These are phyloP conservation scores for Gloeopeniophorella convolvens DNA, from an alignment of 768 basidiomycete species.

Conservation along the genomic window DNA sequence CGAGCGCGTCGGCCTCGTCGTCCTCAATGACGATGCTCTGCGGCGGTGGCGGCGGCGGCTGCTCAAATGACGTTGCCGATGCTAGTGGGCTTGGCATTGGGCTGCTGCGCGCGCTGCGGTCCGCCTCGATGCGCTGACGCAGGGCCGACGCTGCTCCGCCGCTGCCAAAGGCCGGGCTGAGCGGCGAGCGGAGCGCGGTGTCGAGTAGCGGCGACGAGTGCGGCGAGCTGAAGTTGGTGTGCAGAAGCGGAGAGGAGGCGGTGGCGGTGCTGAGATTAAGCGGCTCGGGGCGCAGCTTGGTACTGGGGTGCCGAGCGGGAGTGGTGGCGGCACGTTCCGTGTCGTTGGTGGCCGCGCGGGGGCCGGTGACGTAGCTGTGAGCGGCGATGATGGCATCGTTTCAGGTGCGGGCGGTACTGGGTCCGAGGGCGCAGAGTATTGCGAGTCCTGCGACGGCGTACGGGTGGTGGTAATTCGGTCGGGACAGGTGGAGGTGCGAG, in stretches of 20 bases:
- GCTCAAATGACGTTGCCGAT: background rate
- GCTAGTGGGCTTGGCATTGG: background rate
- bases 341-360: background rate
- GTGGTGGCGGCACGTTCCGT: constrained; percentile 3
- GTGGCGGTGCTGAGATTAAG: constrained; percentile 18
- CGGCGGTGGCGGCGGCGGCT: background rate
- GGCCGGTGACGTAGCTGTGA: background rate
- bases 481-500: constrained; percentile 28
- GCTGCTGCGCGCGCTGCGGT: background rate
- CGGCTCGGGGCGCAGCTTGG: constrained; percentile 27
- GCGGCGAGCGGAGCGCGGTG: constrained; percentile 9
- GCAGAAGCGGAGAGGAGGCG: constrained; percentile 30
- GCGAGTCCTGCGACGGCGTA: constrained; percentile 14
- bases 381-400: background rate
- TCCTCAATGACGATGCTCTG: constrained; percentile 4
- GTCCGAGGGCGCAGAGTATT: background rate
- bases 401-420: background rate
- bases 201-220: constrained; percentile 24
- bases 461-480: constrained; percentile 16
- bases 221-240: constrained; percentile 38
- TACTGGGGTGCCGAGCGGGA: background rate
- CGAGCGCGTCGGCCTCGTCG: constrained; percentile 20
- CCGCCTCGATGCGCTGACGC: constrained; percentile 14
- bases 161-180: constrained; percentile 17
- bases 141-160: constrained; percentile 6